Evolutionary conservation across 192 early-diverging fungal genomes (phyloP), one percentile per base, ranked within the genome.

Genomic region (Diversispora epigaea): DNA sequence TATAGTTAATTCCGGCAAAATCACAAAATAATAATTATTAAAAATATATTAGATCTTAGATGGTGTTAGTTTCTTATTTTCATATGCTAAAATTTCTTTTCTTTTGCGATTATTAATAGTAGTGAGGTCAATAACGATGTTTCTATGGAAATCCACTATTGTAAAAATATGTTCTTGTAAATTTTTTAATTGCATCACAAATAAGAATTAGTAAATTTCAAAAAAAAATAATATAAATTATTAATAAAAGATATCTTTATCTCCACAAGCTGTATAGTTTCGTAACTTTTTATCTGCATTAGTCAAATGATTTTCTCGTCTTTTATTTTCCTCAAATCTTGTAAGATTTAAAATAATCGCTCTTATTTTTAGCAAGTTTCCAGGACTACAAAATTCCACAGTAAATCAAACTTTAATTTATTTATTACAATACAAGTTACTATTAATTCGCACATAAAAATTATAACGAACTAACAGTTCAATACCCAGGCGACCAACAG

Each of bases 401-500:
- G 50, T 70, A 70, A 56, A 54, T 19, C 22, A 70, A 70, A 56
- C 22, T 70, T 55, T 55, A 64, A 56, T 47, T 47, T 68, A 50
- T 68, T 68, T 45, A 49, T 68, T 68, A 68, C 21, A 68, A 68
- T 46, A 49, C 47, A 52, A 56, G 25, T 55, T 14, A 57, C 39
- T 70, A 56, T 56, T 70, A 10, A 1, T 43, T 25, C 39, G 21
- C 45, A 68, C n/a, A n/a, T n/a, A 70, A 55, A 41, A 41, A 5
- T 40, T 70, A 52, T 70, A 70, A 52, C 52, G 68, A 70, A 70
- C 52, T 43, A 70, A 70, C 45, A 67, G 65, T 67, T 67, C n/a
- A n/a, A n/a, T n/a, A n/a, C n/a, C n/a, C n/a, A n/a, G n/a, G n/a
- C n/a, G n/a, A n/a, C n/a, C n/a, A n/a, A n/a, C n/a, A n/a, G n/a